Percentiles rank a stretch among this genome's conserved stretches.
phyloP scores from a whole-genome alignment of 1,139 yeast species.

The Blastobotrys ciferrii region DNA sequence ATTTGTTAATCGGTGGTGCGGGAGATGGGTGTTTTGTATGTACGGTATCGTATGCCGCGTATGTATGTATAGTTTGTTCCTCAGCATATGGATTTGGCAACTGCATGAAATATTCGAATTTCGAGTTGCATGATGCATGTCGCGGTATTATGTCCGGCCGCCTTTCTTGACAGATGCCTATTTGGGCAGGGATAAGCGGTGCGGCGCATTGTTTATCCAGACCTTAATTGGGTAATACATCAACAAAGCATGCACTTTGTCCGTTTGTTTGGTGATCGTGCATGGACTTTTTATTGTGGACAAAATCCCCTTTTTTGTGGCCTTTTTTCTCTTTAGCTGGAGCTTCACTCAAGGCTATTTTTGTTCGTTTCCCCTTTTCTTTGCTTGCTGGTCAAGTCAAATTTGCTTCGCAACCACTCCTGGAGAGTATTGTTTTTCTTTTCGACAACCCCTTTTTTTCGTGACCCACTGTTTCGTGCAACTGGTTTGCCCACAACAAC shows the following conservation, averaged over 20 bases:
- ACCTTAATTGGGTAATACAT: constrained; percentile 7
- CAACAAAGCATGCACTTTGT: constrained; percentile 4
- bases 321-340: constrained; percentile 15
- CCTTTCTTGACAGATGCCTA: constrained; percentile 6
- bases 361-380: constrained; percentile 13
- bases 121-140: too few species aligned
- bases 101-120: too few species aligned
- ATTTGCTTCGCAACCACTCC: constrained; percentile 23
- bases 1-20: too few species aligned
- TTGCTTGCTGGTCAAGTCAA: constrained; percentile 32
- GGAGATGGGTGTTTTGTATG: background rate
- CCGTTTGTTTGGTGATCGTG: constrained; percentile 1
- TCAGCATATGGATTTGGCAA: too few species aligned
- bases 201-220: constrained; percentile 11
- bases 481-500: constrained; percentile 9
- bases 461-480: constrained; percentile 9
- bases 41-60: background rate
- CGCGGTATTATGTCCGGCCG: background rate
- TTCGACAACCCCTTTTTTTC: constrained; percentile 12
- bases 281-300: constrained; percentile 10
- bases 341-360: constrained; percentile 4
- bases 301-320: constrained; percentile 1
- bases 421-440: constrained; percentile 26
- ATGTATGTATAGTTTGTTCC: too few species aligned
- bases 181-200: constrained; percentile 1